These are phyloP conservation scores for Cicer bijugum DNA, from an alignment of 306 rosid genomes.

Conservation along the genomic window DNA sequence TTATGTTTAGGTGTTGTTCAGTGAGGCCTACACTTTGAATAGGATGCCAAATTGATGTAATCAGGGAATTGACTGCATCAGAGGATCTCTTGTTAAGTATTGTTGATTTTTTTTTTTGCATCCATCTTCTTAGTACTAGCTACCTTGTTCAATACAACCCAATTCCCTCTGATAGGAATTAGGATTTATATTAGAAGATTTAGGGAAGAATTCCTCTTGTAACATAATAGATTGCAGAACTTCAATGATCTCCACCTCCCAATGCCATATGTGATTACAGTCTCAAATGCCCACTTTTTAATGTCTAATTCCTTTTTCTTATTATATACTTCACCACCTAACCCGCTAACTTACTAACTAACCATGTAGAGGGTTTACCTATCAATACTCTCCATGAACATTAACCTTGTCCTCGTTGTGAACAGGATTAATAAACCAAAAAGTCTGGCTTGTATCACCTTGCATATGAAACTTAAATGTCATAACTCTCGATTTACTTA, in stretches of 20 bases:
- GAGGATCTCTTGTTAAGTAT: constrained; percentile 23
- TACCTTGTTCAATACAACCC: constrained; percentile 1
- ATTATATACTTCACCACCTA: not conserved
- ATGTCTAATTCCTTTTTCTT: not conserved
- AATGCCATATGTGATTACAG: not conserved
- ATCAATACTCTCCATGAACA: not conserved
- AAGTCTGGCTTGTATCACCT: not conserved
- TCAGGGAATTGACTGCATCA: not conserved
- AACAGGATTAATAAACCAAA: not conserved
- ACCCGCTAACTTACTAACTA: not conserved
- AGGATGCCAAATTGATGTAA: constrained; percentile 3
- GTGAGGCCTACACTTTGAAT: constrained; percentile 20
- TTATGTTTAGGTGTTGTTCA: constrained; percentile 28
- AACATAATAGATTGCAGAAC: constrained; percentile 5
- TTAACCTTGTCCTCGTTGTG: not conserved
- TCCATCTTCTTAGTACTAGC: not conserved
- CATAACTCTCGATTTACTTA: not conserved
- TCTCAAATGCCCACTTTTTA: not conserved
- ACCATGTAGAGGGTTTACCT: not conserved
- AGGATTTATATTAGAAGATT: not conserved
- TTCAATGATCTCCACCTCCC: not conserved
- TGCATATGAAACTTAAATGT: not conserved
- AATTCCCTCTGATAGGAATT: constrained; percentile 1
- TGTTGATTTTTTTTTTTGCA: constrained; percentile 3
- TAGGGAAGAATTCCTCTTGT: not conserved